Conservation (phyloP, 164 flowering plant genomes). For the Tinospora cordifolia region DNA sequence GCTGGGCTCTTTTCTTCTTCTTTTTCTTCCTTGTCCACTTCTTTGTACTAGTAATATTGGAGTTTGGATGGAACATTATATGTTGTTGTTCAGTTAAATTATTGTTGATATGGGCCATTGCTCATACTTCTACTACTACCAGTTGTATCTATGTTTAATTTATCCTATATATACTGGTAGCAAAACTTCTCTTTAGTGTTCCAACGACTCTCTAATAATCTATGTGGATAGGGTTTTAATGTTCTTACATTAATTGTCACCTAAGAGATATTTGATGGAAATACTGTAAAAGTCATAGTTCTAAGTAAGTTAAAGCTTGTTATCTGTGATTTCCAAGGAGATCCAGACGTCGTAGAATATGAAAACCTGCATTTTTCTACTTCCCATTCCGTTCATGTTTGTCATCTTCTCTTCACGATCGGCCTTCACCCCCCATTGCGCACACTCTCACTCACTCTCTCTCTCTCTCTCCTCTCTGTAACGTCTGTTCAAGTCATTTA, state of each 20-base stretch:
- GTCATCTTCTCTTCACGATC: neutral
- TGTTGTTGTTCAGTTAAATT: conserved; percentile 8
- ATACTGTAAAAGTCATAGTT: neutral
- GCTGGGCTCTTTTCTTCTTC: neutral
- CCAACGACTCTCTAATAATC: too few species aligned
- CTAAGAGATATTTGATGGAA: neutral
- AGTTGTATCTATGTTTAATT: neutral
- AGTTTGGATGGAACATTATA: conserved; percentile 4
- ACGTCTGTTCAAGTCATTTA: neutral
- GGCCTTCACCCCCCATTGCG: too few species aligned
- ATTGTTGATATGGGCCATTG: conserved; percentile 23
- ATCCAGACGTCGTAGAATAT: neutral
- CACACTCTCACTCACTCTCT: too few species aligned
- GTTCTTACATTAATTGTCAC: conserved; percentile 2
- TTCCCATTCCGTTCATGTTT: neutral
- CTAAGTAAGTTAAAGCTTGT: neutral
- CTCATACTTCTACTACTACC: conserved; percentile 8
- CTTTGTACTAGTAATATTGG: conserved; percentile 3
- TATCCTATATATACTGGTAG: too few species aligned
- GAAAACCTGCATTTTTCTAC: conserved; percentile 4
- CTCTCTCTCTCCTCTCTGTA: too few species aligned
- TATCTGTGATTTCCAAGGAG: too few species aligned
- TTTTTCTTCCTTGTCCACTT: neutral
- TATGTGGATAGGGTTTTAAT: neutral
- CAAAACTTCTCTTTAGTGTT: too few species aligned